A percentile compares a stretch with the other conserved stretches of the same genome.
phyloP scores from a whole-genome alignment of 129 eudicot genomes.

The Flaveria linearis region DNA sequence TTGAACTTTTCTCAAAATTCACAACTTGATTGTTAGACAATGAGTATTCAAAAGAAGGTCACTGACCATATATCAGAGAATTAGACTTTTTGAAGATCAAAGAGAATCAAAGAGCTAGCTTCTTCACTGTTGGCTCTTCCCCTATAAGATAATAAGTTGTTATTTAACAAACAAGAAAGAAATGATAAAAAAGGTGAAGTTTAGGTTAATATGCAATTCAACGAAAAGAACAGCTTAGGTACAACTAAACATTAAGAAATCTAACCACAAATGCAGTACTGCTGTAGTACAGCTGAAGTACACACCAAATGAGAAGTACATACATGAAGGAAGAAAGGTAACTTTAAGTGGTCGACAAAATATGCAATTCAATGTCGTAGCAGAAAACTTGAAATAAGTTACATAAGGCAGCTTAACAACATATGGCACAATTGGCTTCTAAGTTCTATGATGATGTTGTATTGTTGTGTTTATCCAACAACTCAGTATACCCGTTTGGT shows the following conservation, averaged over 20 bases:
- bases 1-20: background rate
- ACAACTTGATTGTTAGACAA: background rate
- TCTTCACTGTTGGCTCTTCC: slow-evolving; percentile 5
- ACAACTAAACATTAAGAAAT: slow-evolving; percentile 8
- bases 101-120: background rate
- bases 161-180: background rate
- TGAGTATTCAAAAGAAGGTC: background rate
- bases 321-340: slow-evolving; percentile 4
- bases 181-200: background rate
- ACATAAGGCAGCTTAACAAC: too few relatives aligned
- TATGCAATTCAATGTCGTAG: background rate
- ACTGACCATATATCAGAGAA: background rate
- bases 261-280: slow-evolving; percentile 15
- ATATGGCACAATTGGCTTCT: too few relatives aligned
- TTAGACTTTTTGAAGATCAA: background rate
- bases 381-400: background rate
- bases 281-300: slow-evolving; percentile 13
- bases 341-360: background rate
- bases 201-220: background rate
- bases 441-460: too few relatives aligned
- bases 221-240: background rate
- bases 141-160: slow-evolving; percentile 2
- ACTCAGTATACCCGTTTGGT: too few relatives aligned
- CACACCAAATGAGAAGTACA: slow-evolving; percentile 17
- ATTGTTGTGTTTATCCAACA: too few relatives aligned